These are phyloP conservation scores for Trichoderma arundinaceum DNA, from an alignment of 2,329 filamentous ascomycete species.

Conservation along the genomic window DNA sequence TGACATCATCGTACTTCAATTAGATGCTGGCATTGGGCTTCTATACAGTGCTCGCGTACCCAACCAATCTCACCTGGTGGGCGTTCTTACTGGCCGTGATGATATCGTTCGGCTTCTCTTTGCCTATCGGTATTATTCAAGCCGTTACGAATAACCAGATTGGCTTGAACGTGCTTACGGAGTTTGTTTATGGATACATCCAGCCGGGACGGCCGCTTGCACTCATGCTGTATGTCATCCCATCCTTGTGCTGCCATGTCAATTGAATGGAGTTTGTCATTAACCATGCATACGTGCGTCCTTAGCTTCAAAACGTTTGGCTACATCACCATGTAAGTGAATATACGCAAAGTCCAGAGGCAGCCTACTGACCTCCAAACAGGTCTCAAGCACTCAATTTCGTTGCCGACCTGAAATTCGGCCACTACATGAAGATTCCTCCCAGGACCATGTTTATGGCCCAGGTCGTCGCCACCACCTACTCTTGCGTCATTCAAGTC, in stretches of 20 bases:
- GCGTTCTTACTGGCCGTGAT: constrained; percentile 69
- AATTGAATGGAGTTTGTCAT: neutral
- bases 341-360: neutral
- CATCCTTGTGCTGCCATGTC: neutral
- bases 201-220: constrained; percentile 73
- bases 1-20: constrained; percentile 22
- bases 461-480: constrained; percentile 69
- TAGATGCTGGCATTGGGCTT: constrained; percentile 62
- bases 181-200: constrained; percentile 77
- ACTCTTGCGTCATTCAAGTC: constrained; percentile 71
- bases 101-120: constrained; percentile 66
- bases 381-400: constrained; percentile 68
- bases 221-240: constrained; percentile 67
- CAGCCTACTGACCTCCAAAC: constrained; percentile 17
- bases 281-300: constrained; percentile 7
- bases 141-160: constrained; percentile 74
- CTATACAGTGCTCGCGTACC: constrained; percentile 62
- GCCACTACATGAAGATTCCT: constrained; percentile 75
- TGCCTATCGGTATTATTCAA: constrained; percentile 73
- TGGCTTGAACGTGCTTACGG: constrained; percentile 74
- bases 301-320: constrained; percentile 66
- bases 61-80: constrained; percentile 75
- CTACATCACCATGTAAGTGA: constrained; percentile 61
- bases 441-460: constrained; percentile 70
- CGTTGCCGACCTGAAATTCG: constrained; percentile 70